phyloP scores from a whole-genome alignment of 139 green algal species.

The Coelastrella sp. region DNA sequence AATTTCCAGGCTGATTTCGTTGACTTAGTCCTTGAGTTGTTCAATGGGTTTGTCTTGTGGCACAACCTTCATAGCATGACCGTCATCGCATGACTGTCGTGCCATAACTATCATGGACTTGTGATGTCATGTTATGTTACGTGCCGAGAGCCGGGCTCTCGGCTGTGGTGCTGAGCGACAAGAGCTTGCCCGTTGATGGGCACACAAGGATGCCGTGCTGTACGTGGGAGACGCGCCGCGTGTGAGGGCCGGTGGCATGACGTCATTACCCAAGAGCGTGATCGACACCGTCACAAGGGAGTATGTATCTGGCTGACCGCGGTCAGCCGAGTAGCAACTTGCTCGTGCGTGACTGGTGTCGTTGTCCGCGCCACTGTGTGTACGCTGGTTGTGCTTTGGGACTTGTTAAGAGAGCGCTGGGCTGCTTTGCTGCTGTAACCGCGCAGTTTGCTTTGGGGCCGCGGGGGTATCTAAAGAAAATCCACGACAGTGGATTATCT shows the following conservation, averaged over 20 bases:
- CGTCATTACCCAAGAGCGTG: not conserved
- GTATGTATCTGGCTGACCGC: not conserved
- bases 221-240: no score
- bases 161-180: not conserved
- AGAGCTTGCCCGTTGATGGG: no score
- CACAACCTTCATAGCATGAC: not conserved
- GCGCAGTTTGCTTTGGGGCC: not conserved
- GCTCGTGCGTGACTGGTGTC: not conserved
- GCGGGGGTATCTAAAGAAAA: not conserved
- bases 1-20: not conserved
- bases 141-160: not conserved
- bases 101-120: not conserved
- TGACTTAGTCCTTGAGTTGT: not conserved
- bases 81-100: no score
- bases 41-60: not conserved
- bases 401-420: not conserved
- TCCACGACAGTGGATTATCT: not conserved
- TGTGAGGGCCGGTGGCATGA: not conserved
- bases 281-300: not conserved
- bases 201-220: no score
- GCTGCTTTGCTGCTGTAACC: not conserved
- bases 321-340: not conserved
- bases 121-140: not conserved
- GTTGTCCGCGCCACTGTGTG: not conserved
- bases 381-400: not conserved